Evolutionary conservation across 2,329 filamentous ascomycete genomes (phyloP).

Genomic region (Aspergillus sojae): DNA sequence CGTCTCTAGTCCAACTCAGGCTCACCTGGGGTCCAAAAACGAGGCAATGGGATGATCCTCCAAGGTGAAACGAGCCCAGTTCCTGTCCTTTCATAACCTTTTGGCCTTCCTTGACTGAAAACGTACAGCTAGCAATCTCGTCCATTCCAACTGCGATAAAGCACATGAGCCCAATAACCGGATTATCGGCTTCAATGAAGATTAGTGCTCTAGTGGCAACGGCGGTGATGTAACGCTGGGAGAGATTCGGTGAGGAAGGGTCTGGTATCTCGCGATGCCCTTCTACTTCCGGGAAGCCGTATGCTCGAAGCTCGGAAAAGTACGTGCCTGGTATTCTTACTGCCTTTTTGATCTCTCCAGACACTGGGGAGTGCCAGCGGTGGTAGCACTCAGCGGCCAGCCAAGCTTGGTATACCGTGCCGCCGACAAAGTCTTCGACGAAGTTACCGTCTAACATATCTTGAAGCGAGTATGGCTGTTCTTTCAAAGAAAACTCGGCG

Average conservation of each 20-base stretch:
- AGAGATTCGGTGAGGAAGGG: slow-evolving; percentile 32
- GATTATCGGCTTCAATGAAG: slow-evolving; percentile 67
- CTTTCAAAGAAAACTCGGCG: slow-evolving; percentile 67
- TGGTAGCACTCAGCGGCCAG: slow-evolving; percentile 66
- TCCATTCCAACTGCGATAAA: slow-evolving; percentile 72
- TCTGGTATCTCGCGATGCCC: slow-evolving; percentile 19
- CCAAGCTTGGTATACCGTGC: slow-evolving; percentile 69
- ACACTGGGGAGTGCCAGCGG: slow-evolving; percentile 67
- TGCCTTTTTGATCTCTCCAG: slow-evolving; percentile 57
- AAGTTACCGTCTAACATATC: slow-evolving; percentile 59
- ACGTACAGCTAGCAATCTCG: slow-evolving; percentile 70
- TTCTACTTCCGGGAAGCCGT: slow-evolving; percentile 36
- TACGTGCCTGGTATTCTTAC: slow-evolving; percentile 64
- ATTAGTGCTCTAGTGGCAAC: slow-evolving; percentile 68
- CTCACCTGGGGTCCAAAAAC: slow-evolving; percentile 50
- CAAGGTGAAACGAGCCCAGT: slow-evolving; percentile 74
- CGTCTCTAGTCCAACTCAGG: too few species aligned
- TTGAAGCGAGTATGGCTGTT: slow-evolving; percentile 65
- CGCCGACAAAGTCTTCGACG: slow-evolving; percentile 56
- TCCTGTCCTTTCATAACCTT: slow-evolving; percentile 67
- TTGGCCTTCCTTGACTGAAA: slow-evolving; percentile 65
- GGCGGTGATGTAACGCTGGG: slow-evolving; percentile 65
- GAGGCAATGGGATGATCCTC: slow-evolving; percentile 67
- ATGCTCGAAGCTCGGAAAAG: slow-evolving; percentile 55
- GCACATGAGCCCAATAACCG: slow-evolving; percentile 64